Evolutionary conservation across 176 grass and related monocot genomes (phyloP).

Genomic region (Metroxylon sagu): DNA sequence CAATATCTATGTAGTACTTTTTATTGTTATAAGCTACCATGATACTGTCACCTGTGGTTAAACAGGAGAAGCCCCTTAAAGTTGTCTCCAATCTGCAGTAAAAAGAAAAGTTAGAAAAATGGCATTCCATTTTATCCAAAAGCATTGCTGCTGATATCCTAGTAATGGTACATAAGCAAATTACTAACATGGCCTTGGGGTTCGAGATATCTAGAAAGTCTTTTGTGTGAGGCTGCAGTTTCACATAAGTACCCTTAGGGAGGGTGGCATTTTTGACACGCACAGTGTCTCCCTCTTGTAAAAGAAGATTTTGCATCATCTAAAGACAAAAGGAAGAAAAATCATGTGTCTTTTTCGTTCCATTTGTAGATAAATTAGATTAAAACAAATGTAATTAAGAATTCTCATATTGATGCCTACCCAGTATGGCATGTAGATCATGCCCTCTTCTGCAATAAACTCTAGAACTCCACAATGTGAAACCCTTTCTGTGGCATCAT

Average conservation of each 20-base stretch:
- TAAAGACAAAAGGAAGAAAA: conserved; percentile 24
- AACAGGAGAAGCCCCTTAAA: conserved; percentile 80
- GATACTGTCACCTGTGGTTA: conserved; percentile 74
- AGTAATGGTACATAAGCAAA: not conserved
- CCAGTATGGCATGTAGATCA: conserved; percentile 93
- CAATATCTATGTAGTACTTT: conserved; percentile 84
- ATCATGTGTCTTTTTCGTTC: not conserved
- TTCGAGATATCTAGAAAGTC: conserved; percentile 89
- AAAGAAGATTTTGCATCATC: conserved; percentile 99
- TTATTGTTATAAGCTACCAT: conserved; percentile 92
- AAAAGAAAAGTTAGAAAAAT: not conserved
- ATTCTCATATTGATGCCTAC: conserved; percentile 21
- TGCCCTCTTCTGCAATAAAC: conserved; percentile 94
- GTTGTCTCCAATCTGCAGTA: conserved; percentile 65
- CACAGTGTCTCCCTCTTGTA: conserved; percentile 70
- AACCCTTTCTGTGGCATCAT: conserved; percentile 48
- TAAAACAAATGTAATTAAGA: not conserved
- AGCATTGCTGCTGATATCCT: not conserved
- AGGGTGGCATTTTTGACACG: conserved; percentile 57
- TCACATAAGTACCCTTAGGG: conserved; percentile 79
- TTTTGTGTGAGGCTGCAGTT: conserved; percentile 77
- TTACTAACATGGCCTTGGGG: conserved; percentile 71
- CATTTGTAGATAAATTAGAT: not conserved
- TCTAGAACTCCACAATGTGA: conserved; percentile 92
- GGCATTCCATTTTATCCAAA: no score